A percentile compares a stretch with the other conserved stretches of the same genome.
phyloP scores from a whole-genome alignment of 1,284 basidiomycete species.

The Boletus smithii region DNA sequence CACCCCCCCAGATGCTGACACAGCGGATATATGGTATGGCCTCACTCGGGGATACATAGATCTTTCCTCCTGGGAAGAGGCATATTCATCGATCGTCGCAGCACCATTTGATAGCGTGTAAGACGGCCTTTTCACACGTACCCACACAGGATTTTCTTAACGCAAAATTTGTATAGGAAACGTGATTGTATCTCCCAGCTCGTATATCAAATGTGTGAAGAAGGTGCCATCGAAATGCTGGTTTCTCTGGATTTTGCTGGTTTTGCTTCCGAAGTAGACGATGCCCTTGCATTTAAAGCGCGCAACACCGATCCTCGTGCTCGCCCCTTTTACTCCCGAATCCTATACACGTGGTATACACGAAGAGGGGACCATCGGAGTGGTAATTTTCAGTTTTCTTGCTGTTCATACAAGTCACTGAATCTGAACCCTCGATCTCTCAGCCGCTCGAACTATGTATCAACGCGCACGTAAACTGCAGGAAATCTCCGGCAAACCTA shows the following conservation, averaged over 20 bases:
- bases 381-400: conserved; percentile 50
- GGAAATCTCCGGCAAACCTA: conserved; percentile 48
- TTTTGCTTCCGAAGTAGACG: conserved; percentile 85
- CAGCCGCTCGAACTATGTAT: conserved; percentile 92
- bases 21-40: conserved; percentile 69
- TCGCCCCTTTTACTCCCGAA: conserved; percentile 84
- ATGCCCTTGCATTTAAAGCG: conserved; percentile 88
- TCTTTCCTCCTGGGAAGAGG: conserved; percentile 76
- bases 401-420: conserved; percentile 7
- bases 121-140: conserved; percentile 35
- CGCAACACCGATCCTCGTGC: conserved; percentile 89
- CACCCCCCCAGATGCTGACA: conserved; percentile 51
- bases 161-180: conserved; percentile 49
- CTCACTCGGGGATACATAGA: conserved; percentile 78
- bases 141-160: conserved; percentile 9
- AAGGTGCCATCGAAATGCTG: conserved; percentile 74
- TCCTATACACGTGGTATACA: conserved; percentile 94
- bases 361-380: conserved; percentile 83
- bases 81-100: conserved; percentile 74
- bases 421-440: conserved; percentile 23
- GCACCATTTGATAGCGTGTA: conserved; percentile 76
- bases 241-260: conserved; percentile 86
- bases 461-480: conserved; percentile 82
- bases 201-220: conserved; percentile 92
- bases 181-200: conserved; percentile 77